These are phyloP conservation scores for Mortierella hygrophila DNA, from an alignment of 192 early-diverging fungal species.

Conservation along the genomic window DNA sequence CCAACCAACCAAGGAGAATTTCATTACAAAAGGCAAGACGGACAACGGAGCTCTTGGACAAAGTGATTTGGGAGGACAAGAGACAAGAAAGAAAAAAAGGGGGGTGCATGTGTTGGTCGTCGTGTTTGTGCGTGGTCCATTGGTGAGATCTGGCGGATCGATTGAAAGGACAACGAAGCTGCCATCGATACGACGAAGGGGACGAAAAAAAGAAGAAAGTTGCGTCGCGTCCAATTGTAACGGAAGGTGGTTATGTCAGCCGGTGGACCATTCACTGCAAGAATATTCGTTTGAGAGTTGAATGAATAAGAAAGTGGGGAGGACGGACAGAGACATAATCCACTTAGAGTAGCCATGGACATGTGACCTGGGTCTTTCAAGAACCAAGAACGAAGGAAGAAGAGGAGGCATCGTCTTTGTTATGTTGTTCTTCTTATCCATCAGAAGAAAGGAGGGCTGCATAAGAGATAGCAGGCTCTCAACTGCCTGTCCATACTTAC, in stretches of 20 bases:
- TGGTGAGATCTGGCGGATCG: not conserved
- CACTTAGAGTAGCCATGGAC: not conserved
- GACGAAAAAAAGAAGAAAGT: not conserved
- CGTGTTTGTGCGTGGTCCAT: not conserved
- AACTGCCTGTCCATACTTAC: not conserved
- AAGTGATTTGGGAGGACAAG: not conserved
- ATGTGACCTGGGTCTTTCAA: not conserved
- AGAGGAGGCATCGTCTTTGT: not conserved
- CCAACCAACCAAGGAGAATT: conserved; percentile 6
- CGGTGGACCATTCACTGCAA: not conserved
- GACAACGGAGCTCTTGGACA: too few relatives aligned
- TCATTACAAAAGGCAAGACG: too few relatives aligned
- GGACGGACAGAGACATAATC: not conserved
- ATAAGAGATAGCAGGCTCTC: not conserved
- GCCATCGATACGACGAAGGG: not conserved
- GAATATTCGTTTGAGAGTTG: not conserved
- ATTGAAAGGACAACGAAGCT: not conserved
- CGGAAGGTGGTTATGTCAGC: not conserved
- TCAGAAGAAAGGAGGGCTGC: not conserved
- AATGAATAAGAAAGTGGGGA: too few relatives aligned
- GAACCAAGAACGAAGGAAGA: not conserved
- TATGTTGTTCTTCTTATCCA: not conserved
- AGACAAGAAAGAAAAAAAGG: not conserved
- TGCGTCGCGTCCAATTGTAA: not conserved
- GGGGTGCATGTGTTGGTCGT: not conserved